Evolutionary conservation across 2,329 filamentous ascomycete species (phyloP).

Genomic region (Sphaceloma murrayae): DNA sequence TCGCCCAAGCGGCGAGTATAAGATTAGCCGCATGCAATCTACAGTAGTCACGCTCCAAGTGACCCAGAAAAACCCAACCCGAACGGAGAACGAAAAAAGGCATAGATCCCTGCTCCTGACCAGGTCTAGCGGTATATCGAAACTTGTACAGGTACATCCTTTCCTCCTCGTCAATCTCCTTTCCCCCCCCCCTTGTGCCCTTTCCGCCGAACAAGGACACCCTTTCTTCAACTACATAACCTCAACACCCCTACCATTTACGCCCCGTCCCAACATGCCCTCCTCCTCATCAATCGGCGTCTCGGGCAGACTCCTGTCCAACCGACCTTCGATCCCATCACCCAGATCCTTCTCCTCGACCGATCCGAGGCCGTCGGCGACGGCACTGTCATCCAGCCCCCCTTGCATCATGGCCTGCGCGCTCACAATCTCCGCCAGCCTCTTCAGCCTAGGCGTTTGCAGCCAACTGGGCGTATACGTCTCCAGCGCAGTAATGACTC

Average conservation of each 20-base stretch:
- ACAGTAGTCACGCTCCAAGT: too few relatives aligned
- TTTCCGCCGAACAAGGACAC: too few relatives aligned
- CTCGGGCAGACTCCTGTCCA: conserved; percentile 10
- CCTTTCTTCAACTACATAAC: neutral
- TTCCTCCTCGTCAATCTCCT: neutral
- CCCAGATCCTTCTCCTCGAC: conserved; percentile 21
- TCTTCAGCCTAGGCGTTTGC: conserved; percentile 89
- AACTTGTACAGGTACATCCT: conserved; percentile 11
- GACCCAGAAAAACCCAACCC: too few relatives aligned
- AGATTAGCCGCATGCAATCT: too few relatives aligned
- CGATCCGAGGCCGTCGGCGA: conserved; percentile 23
- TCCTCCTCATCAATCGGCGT: conserved; percentile 15
- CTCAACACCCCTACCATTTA: conserved; percentile 9
- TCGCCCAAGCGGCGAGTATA: too few relatives aligned
- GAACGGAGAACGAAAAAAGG: too few relatives aligned
- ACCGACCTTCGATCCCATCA: neutral
- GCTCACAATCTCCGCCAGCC: conserved; percentile 94
- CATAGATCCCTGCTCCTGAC: too few relatives aligned
- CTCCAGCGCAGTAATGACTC: conserved; percentile 90
- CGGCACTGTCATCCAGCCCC: conserved; percentile 27
- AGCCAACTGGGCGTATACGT: conserved; percentile 98
- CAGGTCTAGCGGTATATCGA: too few relatives aligned
- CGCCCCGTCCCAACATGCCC: conserved; percentile 4
- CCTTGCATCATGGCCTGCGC: conserved; percentile 83
- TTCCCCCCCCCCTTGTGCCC: neutral